phyloP scores from a whole-genome alignment of 345 rosid species.

The Aegle marmelos region DNA sequence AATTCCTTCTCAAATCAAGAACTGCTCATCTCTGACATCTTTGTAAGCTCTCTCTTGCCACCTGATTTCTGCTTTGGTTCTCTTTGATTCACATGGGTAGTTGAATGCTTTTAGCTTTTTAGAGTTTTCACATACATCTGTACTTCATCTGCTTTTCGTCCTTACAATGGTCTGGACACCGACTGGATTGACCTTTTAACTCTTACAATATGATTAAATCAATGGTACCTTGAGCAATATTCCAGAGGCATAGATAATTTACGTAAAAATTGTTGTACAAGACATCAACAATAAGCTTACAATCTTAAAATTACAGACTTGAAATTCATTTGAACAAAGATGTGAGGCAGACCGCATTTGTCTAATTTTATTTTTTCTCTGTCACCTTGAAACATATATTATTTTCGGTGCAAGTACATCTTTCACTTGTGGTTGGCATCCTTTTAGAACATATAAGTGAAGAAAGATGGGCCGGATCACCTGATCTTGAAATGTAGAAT shows the following conservation, averaged over 20 bases:
- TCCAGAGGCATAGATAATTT: not conserved
- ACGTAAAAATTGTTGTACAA: not conserved
- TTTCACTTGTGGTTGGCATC: not conserved
- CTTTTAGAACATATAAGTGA: not conserved
- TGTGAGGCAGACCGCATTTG: not conserved
- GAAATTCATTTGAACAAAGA: not conserved
- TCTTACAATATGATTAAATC: not conserved
- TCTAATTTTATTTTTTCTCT: not conserved
- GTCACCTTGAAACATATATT: not conserved
- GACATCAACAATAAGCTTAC: not conserved
- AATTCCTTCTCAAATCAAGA: conserved; percentile 56
- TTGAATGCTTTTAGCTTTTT: not conserved
- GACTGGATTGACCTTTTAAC: not conserved
- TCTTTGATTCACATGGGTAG: not conserved
- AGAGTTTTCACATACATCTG: not conserved
- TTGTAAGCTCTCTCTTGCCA: conserved; percentile 50
- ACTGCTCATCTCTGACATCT: conserved; percentile 54
- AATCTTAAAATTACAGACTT: not conserved
- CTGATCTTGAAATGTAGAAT: not conserved
- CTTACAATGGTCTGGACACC: not conserved
- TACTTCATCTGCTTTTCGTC: not conserved
- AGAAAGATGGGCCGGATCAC: not conserved
- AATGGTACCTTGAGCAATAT: not conserved
- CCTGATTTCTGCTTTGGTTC: conserved; percentile 5
- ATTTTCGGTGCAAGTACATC: not conserved